Evolutionary conservation across 2,329 filamentous ascomycete species (phyloP).

Genomic region (Paracorniculantispora psalliotae): DNA sequence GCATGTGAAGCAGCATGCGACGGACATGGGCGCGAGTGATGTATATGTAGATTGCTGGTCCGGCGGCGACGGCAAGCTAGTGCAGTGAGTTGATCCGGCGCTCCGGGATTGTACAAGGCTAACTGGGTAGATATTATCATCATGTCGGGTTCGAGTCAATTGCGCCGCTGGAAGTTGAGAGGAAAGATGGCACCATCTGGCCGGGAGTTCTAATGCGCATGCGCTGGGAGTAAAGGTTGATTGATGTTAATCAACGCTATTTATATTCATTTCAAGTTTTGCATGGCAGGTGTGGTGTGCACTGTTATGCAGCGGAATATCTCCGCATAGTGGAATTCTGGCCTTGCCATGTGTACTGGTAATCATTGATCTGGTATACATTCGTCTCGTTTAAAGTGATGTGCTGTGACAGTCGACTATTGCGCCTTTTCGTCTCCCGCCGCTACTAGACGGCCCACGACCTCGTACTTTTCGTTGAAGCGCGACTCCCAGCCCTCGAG

Average conservation of each 20-base stretch:
- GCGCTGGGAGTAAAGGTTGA: not conserved
- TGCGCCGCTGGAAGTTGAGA: not conserved
- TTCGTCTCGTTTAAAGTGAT: not conserved
- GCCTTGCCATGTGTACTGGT: no score
- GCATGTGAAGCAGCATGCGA: slow-evolving; percentile 12
- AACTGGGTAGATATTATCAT: slow-evolving; percentile 9
- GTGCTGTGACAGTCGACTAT: not conserved
- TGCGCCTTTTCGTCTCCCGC: slow-evolving; percentile 30
- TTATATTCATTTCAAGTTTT: no score
- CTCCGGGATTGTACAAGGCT: not conserved
- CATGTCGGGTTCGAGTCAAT: slow-evolving; percentile 2
- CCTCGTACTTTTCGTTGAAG: slow-evolving; percentile 88
- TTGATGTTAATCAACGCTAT: no score
- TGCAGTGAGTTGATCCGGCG: not conserved
- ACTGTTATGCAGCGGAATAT: no score
- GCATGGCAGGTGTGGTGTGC: no score
- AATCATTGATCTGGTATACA: no score
- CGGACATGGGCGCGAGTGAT: slow-evolving; percentile 11
- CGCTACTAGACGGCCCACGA: slow-evolving; percentile 81
- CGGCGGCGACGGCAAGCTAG: slow-evolving; percentile 21
- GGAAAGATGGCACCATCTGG: slow-evolving; percentile 2
- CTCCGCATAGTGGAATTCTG: no score
- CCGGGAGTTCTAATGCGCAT: not conserved
- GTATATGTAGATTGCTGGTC: slow-evolving; percentile 27
- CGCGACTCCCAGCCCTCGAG: slow-evolving; percentile 88